Evolutionary conservation across 2,329 filamentous ascomycete genomes (phyloP), one percentile per base, ranked within the genome.

Genomic region (Diplodia corticola): DNA sequence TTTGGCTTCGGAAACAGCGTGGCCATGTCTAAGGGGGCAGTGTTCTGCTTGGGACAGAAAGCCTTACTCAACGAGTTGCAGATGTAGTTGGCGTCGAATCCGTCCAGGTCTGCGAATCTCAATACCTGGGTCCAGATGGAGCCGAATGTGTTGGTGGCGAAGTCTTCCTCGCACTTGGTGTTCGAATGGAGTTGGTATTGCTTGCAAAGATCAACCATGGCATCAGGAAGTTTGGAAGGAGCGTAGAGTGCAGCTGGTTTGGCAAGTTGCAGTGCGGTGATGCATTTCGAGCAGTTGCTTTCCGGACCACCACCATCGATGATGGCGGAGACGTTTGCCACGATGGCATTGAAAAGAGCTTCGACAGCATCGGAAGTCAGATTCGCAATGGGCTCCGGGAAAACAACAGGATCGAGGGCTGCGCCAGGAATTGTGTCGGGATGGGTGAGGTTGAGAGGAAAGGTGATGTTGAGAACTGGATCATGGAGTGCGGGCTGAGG

Each of bases 61-160:
- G 69, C 78, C 33, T 72, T 79, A 63, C 78, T 81, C 5, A 87
- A 69, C 17, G 76, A 80, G 68, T 82, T 80, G 76, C 85, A 88
- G 53, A 88, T 86, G 67, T 85, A 86, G 64, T 80, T 75, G 5
- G 85, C 86, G 71, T 88, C 86, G 2, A 82, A 76, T 9, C 84
- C 85, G 9, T 87, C 78, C 17, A 64, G 17, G 71, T 87, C 80
- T 7, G 84, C 84, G 50, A 82, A 77, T 2, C 82, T 80, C 35
- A 88, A 75, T 1, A 88, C 77, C 69, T 88, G 85, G 4, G 85
- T 85, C 84, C 84, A 87, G 64, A 85, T 79, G 1, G 83, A 81
- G 20, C 86, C 85, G 68, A 83, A 85, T 17, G 77, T 82, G 17
- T 76, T 73, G 2, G 80, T 78, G 1, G 79, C 76, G 67, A 83